Percentiles rank a stretch among this genome's conserved stretches.
These are phyloP conservation scores for Xylaria longipes DNA, from an alignment of 495 filamentous ascomycete species.

Conservation along the genomic window DNA sequence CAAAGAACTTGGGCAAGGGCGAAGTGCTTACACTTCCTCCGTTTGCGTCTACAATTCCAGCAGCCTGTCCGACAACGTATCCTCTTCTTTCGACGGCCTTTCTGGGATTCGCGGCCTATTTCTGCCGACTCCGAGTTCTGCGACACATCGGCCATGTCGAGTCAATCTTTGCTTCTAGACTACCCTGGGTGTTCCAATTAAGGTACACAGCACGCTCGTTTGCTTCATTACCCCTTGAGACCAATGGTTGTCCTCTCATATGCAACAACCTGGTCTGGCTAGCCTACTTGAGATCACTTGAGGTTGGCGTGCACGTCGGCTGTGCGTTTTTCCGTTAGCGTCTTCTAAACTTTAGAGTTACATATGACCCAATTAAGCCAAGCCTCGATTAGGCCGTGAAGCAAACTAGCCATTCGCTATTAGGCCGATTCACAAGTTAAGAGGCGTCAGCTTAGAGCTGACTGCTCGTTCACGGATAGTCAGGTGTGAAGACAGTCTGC, in stretches of 20 bases:
- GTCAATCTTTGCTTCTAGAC: background rate
- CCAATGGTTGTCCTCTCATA: background rate
- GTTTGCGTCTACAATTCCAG: conserved; percentile 3
- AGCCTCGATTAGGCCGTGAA: background rate
- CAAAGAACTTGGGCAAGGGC: background rate
- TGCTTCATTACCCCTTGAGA: background rate
- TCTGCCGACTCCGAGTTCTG: background rate
- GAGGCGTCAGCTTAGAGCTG: background rate
- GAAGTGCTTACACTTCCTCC: conserved; percentile 5
- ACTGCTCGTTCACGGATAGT: too few species aligned
- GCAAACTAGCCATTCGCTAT: too few species aligned
- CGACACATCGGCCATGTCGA: background rate
- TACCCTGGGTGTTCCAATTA: background rate
- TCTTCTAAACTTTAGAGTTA: background rate
- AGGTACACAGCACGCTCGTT: background rate
- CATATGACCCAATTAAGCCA: background rate
- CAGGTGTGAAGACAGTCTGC: too few species aligned
- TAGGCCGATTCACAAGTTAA: background rate
- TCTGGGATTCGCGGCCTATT: background rate
- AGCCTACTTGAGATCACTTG: background rate
- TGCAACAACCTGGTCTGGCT: background rate
- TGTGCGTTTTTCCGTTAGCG: background rate
- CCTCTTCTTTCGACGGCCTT: background rate
- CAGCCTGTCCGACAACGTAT: background rate
- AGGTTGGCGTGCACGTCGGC: background rate